phyloP scores from a whole-genome alignment of 495 filamentous ascomycete species.

The Penicillium desertorum region DNA sequence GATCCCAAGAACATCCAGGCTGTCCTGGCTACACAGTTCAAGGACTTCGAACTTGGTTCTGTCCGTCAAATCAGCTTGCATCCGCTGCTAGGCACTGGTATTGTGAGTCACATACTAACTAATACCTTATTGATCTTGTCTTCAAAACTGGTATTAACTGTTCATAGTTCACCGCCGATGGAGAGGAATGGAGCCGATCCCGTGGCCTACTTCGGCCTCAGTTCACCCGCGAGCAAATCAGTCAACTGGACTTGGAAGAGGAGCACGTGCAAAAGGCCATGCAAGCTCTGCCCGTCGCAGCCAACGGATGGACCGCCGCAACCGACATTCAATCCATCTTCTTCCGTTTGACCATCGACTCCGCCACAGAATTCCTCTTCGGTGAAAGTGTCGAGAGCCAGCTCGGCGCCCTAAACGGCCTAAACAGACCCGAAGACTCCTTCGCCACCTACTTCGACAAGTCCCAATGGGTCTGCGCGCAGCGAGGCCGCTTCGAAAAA shows the following conservation, averaged over 20 bases:
- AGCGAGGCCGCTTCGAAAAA: conserved; percentile 50
- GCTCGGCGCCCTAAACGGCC: conserved; percentile 29
- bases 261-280: conserved; percentile 48
- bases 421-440: conserved; percentile 27
- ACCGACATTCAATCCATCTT: conserved; percentile 61
- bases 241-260: conserved; percentile 55
- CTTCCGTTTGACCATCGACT: conserved; percentile 65
- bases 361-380: conserved; percentile 67
- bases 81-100: conserved; percentile 47
- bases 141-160: conserved; percentile 6
- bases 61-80: conserved; percentile 35
- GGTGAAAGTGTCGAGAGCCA: conserved; percentile 54
- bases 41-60: conserved; percentile 49
- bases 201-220: conserved; percentile 56
- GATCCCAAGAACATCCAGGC: conserved; percentile 58
- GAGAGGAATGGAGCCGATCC: conserved; percentile 52
- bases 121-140: not conserved
- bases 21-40: conserved; percentile 55
- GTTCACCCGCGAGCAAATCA: conserved; percentile 53
- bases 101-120: conserved; percentile 38
- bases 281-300: conserved; percentile 33
- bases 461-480: conserved; percentile 38
- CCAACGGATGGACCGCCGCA: conserved; percentile 43
- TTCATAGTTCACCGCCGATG: conserved; percentile 48
- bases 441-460: conserved; percentile 47